Evolutionary conservation across 2,329 filamentous ascomycete species (phyloP), one percentile per base, ranked within the genome.

Genomic region (Coniella vitis): DNA sequence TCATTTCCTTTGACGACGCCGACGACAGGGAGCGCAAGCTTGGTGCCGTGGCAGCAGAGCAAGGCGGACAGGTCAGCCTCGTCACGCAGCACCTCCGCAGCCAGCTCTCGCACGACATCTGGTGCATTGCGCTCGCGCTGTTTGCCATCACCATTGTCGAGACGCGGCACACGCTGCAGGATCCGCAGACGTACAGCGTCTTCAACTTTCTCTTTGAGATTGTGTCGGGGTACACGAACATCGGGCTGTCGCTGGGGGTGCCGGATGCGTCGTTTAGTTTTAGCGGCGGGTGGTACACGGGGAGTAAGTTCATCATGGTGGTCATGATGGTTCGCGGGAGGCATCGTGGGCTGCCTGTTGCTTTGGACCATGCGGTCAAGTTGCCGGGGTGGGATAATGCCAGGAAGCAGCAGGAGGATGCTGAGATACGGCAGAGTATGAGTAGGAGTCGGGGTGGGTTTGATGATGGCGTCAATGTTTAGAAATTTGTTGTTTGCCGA

Each of bases 51-150:
- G 16, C 44, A 10, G 16, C 36, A 17, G 49, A 47, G 14, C 55
- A 55, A 32, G 57, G 56, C 25, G 25, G 25, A n/a, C 45, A 51
- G 16, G 48, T 53, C 20, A 56, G 53, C 36, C 53, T 55, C 4
- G 51, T 54, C 9, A 53, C 45, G 32, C 71, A 76, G 53, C 80
- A 85, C 58, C 67, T 84, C 19, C 75, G 78, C n/a, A 74, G 75
- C 5, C 82, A 86, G 60, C 71, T 86, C 2, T 76, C 79, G 25
- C 79, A 85, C 60, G 83, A 86, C 57, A 67, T 86, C 14, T 85
- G 82, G 81, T 80, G 74, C 67, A 75, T 86, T 13, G 74, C 79
- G 3, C 62, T 84, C 0, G 77, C 79, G 2, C 71, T 83, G 12
- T 69, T 84, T 43, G 61, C 80, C 29, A 81, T 86, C 48, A 71